Base-by-base conservation (phyloP, 2,329 filamentous ascomycete species). In the Verticillium longisporum region DNA sequence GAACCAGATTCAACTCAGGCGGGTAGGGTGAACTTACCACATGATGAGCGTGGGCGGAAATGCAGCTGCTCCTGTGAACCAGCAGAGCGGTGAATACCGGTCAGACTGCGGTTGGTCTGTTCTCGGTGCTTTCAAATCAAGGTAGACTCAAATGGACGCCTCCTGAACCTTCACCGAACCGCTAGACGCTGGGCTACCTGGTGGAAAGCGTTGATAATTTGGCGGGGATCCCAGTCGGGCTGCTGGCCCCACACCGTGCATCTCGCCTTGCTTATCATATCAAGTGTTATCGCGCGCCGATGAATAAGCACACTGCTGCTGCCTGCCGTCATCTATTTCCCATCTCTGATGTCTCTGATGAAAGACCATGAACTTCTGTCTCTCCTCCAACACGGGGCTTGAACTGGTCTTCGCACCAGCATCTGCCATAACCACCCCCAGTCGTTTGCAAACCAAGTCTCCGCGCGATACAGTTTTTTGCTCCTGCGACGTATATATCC, bases 1-100 rank as follows among this genome's bases (percentile, higher is more conserved):
- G 63, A 50, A 58, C 55, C 50, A 57, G 59, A 38, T 18, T 53
- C 15, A 33, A 26, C 26, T 26, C 26, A 11, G 31, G 32, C 31
- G 15, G 21, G 10, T 7, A 18, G 50, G n/a, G 36, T 15, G 6
- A 33, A 60, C 71, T 60, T 72, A 78, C 75, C 75, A 78, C 75
- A 78, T 78, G 60, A 55, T 58, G 55, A 54, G 32, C 55, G 36
- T 14, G 18, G 31, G 60, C 54, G 18, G n/a, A 21, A 7, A 6
- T 2, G 41, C 18, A 50, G n/a, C 1, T 21, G n/a, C n/a, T n/a
- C 21, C 21, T 11, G 18, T 18, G 9, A 11, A 21, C 41, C 10
- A 5, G 10, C n/a, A 50, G n/a, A 5, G 21, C n/a, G 41, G 18
- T 18, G 11, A 10, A 4, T 10, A 10, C 18, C 3, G 9, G 41